Percentiles rank a stretch among this genome's conserved stretches.
phyloP scores from a whole-genome alignment of 1,284 basidiomycete species.

The Trametes pubescens region DNA sequence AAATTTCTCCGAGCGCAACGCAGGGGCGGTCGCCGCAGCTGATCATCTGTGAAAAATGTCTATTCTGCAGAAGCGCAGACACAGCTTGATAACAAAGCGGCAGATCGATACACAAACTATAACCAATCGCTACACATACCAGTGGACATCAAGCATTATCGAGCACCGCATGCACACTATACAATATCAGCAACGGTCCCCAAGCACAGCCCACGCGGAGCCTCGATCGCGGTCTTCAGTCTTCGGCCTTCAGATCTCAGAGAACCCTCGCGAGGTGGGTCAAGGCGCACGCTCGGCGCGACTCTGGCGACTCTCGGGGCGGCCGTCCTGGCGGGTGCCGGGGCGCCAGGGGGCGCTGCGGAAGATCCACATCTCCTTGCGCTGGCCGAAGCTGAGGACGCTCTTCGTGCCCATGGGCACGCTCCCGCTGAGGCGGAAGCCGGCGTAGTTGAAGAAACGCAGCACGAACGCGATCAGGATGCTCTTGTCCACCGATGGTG shows the following conservation, averaged over 20 bases:
- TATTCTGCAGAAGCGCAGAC: background rate
- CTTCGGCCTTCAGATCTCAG: too few relatives aligned
- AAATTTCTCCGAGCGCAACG: too few relatives aligned
- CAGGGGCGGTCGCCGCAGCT: too few relatives aligned
- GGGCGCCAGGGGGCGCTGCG: constrained; percentile 31
- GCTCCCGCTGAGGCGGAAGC: constrained; percentile 57
- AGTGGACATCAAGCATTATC: background rate
- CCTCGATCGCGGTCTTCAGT: background rate
- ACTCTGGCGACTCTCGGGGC: constrained; percentile 30
- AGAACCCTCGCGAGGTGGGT: too few relatives aligned
- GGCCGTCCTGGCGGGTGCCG: constrained; percentile 23
- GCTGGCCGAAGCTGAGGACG: constrained; percentile 49
- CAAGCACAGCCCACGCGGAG: background rate
- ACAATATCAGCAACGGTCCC: background rate
- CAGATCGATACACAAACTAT: constrained; percentile 6
- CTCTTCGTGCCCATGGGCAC: constrained; percentile 52
- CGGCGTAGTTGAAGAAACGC: constrained; percentile 49
- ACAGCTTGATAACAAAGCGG: constrained; percentile 6
- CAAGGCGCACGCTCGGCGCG: background rate
- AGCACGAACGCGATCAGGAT: constrained; percentile 53
- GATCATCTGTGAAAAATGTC: background rate
- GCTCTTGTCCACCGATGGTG: constrained; percentile 46
- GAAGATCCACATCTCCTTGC: constrained; percentile 61
- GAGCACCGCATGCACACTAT: background rate
- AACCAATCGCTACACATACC: constrained; percentile 10